These are phyloP conservation scores for Talaromyces thailandensis DNA, from an alignment of 495 filamentous ascomycete species.

Conservation along the genomic window DNA sequence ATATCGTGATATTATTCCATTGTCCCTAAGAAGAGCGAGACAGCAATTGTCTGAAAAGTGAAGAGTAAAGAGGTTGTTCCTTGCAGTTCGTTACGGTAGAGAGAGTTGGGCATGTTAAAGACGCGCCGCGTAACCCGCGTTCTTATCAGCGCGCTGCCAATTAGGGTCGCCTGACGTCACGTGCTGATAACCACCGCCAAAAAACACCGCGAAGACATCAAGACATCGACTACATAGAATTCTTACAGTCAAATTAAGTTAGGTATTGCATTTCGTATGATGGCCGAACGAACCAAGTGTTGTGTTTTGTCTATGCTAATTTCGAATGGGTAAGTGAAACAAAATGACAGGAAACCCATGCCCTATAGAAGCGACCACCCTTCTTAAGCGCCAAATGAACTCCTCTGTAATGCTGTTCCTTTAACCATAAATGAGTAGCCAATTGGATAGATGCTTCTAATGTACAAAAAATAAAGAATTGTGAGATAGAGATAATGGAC, in stretches of 20 bases:
- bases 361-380: neutral
- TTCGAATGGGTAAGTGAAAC: neutral
- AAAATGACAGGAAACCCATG: neutral
- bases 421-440: neutral
- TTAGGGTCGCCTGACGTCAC: neutral
- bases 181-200: neutral
- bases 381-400: neutral
- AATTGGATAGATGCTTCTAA: neutral
- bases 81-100: neutral
- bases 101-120: neutral
- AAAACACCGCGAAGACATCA: neutral
- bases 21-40: neutral
- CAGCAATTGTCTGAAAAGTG: neutral
- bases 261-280: neutral
- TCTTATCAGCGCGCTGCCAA: neutral
- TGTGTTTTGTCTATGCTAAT: neutral
- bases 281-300: neutral
- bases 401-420: neutral
- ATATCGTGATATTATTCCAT: neutral
- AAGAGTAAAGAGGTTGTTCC: neutral
- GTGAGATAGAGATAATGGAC: neutral
- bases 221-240: neutral
- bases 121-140: slow-evolving; percentile 4
- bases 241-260: neutral
- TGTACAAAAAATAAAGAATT: neutral